Conservation (phyloP, 108 stramenopile species). For the Epithemia pelagica region DNA sequence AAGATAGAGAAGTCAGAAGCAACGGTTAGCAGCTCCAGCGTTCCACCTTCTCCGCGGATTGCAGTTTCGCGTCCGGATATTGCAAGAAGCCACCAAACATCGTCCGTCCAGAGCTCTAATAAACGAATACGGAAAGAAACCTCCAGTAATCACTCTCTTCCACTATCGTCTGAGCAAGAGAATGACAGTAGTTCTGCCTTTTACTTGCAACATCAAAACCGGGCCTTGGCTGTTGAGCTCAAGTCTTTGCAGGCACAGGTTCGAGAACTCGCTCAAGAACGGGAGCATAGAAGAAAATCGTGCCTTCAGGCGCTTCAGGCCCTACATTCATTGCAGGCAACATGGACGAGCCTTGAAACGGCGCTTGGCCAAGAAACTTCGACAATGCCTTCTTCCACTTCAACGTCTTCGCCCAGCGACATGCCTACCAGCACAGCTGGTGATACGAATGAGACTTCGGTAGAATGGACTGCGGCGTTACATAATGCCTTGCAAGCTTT, state of each 20-base stretch:
- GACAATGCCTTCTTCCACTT: neutral
- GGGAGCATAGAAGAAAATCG: constrained; percentile 53
- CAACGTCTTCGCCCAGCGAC: neutral
- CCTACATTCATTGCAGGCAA: constrained; percentile 29
- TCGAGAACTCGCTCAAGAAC: constrained; percentile 48
- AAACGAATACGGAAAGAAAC: neutral
- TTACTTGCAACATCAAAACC: constrained; percentile 75
- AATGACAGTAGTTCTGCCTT: constrained; percentile 23
- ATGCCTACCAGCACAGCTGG: neutral
- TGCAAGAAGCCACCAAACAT: neutral
- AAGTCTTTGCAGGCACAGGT: constrained; percentile 46
- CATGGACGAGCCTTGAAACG: constrained; percentile 47
- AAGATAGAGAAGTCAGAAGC: neutral
- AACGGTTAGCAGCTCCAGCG: neutral
- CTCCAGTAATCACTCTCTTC: neutral
- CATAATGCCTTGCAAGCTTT: constrained; percentile 7
- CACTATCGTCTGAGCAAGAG: neutral
- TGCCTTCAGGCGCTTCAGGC: constrained; percentile 38
- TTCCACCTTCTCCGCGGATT: neutral
- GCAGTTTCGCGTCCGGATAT: neutral
- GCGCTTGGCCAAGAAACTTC: constrained; percentile 10
- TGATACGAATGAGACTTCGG: constrained; percentile 12
- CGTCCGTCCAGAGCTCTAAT: neutral
- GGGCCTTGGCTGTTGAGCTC: constrained; percentile 64
- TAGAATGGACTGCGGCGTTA: constrained; percentile 16